Conservation (phyloP, 257 asterid species). For the Cordia subcordata region DNA sequence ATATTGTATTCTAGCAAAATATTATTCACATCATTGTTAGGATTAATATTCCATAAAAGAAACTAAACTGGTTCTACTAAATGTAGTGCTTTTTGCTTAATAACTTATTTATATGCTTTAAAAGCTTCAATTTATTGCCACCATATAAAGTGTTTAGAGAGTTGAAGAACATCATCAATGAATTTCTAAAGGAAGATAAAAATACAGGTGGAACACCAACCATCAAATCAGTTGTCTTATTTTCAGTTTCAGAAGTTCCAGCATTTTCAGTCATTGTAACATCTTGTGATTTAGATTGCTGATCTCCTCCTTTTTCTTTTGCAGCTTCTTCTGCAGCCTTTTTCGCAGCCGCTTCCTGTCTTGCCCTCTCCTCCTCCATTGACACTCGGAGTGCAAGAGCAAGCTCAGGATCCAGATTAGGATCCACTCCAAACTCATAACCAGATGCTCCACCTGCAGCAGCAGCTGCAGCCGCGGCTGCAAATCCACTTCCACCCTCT, state of each 20-base stretch:
- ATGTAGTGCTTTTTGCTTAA: too few species aligned
- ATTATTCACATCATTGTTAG: too few species aligned
- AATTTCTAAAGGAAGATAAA: background rate
- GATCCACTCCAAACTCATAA: slow-evolving; percentile 95
- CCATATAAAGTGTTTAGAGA: too few species aligned
- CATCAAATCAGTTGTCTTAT: slow-evolving; percentile 56
- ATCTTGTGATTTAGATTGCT: slow-evolving; percentile 63
- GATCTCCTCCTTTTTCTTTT: slow-evolving; percentile 66
- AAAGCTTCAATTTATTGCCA: too few species aligned
- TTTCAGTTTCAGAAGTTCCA: slow-evolving; percentile 67
- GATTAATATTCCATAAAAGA: too few species aligned
- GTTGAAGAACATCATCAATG: background rate
- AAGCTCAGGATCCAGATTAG: slow-evolving; percentile 99
- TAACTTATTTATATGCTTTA: too few species aligned
- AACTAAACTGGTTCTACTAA: too few species aligned
- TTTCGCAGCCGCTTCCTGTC: slow-evolving; percentile 99
- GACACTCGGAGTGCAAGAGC: slow-evolving; percentile 99
- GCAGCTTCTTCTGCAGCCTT: slow-evolving; percentile 89
- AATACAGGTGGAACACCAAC: slow-evolving; percentile 21
- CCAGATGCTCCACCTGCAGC: slow-evolving; percentile 78
- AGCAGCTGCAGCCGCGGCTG: slow-evolving; percentile 84
- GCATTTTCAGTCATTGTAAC: slow-evolving; percentile 74
- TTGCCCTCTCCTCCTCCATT: slow-evolving; percentile 99
- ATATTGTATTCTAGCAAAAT: too few species aligned
- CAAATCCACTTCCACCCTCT: slow-evolving; percentile 92